phyloP scores from a whole-genome alignment of 192 early-diverging fungal species.

The Phycomyces blakesleeanus region DNA sequence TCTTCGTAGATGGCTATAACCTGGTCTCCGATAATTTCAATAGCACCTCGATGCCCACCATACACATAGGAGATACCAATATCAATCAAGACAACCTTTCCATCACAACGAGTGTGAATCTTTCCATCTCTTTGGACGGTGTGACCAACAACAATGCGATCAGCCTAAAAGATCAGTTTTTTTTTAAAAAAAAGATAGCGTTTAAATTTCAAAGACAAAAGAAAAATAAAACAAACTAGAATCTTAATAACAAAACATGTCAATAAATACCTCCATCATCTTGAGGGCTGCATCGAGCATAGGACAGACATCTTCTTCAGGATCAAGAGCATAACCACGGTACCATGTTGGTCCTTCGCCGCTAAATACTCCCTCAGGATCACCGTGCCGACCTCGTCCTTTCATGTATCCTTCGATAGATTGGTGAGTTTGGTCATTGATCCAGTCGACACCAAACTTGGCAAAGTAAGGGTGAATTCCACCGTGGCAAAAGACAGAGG shows the following conservation, averaged over 20 bases:
- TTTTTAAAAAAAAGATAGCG: too few relatives aligned
- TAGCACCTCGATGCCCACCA: slow-evolving; percentile 63
- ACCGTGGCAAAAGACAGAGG: slow-evolving; percentile 61
- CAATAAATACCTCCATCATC: slow-evolving; percentile 36
- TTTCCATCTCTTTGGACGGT: slow-evolving; percentile 54
- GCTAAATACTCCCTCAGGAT: slow-evolving; percentile 32
- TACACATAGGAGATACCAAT: slow-evolving; percentile 68
- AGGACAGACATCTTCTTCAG: slow-evolving; percentile 42
- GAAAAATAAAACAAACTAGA: too few relatives aligned
- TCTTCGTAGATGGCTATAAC: slow-evolving; percentile 49
- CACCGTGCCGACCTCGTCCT: slow-evolving; percentile 13
- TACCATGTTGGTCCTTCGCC: slow-evolving; percentile 46
- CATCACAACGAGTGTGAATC: slow-evolving; percentile 60
- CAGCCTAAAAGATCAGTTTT: slow-evolving; percentile 42
- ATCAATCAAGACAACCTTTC: slow-evolving; percentile 63
- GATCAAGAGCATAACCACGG: slow-evolving; percentile 54
- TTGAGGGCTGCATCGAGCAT: slow-evolving; percentile 43
- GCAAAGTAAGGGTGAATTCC: slow-evolving; percentile 39
- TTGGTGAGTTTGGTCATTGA: slow-evolving; percentile 42
- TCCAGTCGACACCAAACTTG: slow-evolving; percentile 38
- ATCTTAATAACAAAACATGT: neutral
- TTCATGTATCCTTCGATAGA: slow-evolving; percentile 29
- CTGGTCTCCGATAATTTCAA: slow-evolving; percentile 64
- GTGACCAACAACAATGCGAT: slow-evolving; percentile 70
- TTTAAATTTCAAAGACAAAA: too few relatives aligned